These are phyloP conservation scores for Penicillium sclerotiorum DNA, from an alignment of 2,329 filamentous ascomycete genomes.

Conservation along the genomic window DNA sequence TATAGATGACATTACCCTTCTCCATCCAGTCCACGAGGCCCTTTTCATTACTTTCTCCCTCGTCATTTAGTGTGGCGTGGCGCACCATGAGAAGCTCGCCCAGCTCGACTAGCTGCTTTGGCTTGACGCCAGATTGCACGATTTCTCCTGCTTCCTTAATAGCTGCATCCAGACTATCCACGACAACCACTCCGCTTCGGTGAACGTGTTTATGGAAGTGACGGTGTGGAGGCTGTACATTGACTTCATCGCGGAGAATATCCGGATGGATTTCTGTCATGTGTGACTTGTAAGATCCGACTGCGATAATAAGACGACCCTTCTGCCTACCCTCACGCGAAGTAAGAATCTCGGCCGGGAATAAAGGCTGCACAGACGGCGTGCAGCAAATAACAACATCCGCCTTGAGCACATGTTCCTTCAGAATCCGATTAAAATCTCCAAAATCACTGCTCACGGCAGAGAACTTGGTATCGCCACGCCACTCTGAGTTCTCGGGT, in stretches of 20 bases:
- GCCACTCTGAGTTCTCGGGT: constrained; percentile 60
- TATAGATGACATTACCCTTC: constrained; percentile 68
- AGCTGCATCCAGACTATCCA: constrained; percentile 74
- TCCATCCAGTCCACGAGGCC: constrained; percentile 62
- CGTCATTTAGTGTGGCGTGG: constrained; percentile 49
- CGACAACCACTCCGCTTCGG: constrained; percentile 62
- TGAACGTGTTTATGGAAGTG: constrained; percentile 55
- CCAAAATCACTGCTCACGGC: constrained; percentile 70
- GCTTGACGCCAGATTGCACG: constrained; percentile 72
- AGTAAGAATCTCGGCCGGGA: constrained; percentile 73
- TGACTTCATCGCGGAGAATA: constrained; percentile 67
- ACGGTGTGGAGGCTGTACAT: constrained; percentile 46
- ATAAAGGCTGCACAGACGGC: constrained; percentile 72
- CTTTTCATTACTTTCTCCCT: constrained; percentile 40
- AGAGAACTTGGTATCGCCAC: constrained; percentile 67
- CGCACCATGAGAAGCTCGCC: constrained; percentile 75
- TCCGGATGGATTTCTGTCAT: constrained; percentile 86
- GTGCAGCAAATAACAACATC: constrained; percentile 91
- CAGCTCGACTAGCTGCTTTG: constrained; percentile 79
- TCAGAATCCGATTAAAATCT: constrained; percentile 68
- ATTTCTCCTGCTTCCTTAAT: constrained; percentile 85
- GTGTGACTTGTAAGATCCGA: constrained; percentile 60
- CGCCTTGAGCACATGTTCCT: constrained; percentile 67
- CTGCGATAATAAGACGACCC: constrained; percentile 47
- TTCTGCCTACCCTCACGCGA: constrained; percentile 53